Evolutionary conservation across 148 eudicot species (phyloP).

Genomic region (Amaranthus palmeri): DNA sequence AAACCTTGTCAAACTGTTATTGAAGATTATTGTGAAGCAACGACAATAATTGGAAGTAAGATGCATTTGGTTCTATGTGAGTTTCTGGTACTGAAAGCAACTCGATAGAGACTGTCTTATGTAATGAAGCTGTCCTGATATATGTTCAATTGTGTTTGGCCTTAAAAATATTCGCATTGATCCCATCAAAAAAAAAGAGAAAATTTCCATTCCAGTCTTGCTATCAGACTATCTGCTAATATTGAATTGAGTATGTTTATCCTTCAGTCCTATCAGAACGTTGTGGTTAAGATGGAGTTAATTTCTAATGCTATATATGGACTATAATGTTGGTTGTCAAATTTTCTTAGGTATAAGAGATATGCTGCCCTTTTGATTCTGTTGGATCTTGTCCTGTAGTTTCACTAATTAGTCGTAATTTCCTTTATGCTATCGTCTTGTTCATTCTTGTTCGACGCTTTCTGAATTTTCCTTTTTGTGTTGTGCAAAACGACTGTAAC

Average conservation of each 20-base stretch:
- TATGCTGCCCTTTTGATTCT: background rate
- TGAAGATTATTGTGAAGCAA: background rate
- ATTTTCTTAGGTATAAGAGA: background rate
- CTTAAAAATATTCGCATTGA: background rate
- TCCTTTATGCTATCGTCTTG: background rate
- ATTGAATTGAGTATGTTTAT: background rate
- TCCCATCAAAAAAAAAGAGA: too few species aligned
- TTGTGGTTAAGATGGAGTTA: background rate
- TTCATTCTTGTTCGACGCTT: background rate
- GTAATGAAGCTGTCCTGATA: background rate
- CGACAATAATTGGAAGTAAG: background rate
- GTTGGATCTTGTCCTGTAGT: background rate
- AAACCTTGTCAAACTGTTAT: constrained; percentile 13
- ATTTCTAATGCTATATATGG: background rate
- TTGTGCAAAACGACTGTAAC: background rate
- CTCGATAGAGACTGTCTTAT: background rate
- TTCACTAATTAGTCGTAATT: too few species aligned
- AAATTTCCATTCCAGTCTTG: background rate
- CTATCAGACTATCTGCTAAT: background rate
- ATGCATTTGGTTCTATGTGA: background rate
- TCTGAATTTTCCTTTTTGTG: background rate
- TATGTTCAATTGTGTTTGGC: background rate
- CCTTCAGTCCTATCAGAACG: background rate
- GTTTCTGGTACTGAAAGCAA: background rate
- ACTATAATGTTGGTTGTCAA: background rate